Percentiles rank a stretch among this genome's conserved stretches.
Evolutionary conservation across 2,329 filamentous ascomycete species (phyloP).

Genomic region (Phyllosticta citribraziliensis): DNA sequence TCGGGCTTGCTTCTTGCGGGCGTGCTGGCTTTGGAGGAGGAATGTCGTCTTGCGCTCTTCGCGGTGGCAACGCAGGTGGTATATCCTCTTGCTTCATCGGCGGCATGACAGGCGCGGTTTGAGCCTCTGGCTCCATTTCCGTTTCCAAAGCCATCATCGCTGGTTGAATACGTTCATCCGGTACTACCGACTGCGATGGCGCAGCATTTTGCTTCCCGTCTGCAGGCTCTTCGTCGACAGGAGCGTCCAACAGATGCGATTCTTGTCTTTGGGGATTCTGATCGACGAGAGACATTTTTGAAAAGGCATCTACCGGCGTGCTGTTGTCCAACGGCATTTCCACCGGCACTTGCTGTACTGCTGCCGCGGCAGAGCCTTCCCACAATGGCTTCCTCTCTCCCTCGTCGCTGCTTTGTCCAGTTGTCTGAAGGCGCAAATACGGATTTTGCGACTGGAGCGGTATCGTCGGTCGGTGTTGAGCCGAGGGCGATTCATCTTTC

Average conservation of each 20-base stretch:
- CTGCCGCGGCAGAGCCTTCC: constrained; percentile 20
- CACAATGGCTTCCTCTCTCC: constrained; percentile 31
- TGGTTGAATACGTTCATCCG: not conserved
- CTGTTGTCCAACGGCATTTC: constrained; percentile 33
- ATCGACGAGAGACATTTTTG: constrained; percentile 26
- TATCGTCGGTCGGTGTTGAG: constrained; percentile 1
- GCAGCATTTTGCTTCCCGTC: not conserved
- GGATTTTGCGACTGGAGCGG: constrained; percentile 34
- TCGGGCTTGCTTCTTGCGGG: constrained; percentile 14
- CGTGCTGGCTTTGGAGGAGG: constrained; percentile 23
- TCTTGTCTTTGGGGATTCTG: not conserved
- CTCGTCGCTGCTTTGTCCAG: constrained; percentile 25
- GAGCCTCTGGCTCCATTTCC: constrained; percentile 9
- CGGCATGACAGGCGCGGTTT: constrained; percentile 9
- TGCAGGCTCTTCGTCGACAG: not conserved
- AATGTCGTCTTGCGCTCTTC: constrained; percentile 22
- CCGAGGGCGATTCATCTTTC: not conserved
- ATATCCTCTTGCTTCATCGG: not conserved
- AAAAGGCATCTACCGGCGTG: constrained; percentile 32
- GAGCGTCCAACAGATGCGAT: not conserved
- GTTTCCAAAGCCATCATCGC: not conserved
- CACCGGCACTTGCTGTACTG: constrained; percentile 24
- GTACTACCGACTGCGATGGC: not conserved
- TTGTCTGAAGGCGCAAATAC: constrained; percentile 31
- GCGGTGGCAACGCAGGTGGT: constrained; percentile 24